Evolutionary conservation across 2,329 filamentous ascomycete genomes (phyloP), one percentile per base, ranked within the genome.

Genomic region (Diaporthe capsici): DNA sequence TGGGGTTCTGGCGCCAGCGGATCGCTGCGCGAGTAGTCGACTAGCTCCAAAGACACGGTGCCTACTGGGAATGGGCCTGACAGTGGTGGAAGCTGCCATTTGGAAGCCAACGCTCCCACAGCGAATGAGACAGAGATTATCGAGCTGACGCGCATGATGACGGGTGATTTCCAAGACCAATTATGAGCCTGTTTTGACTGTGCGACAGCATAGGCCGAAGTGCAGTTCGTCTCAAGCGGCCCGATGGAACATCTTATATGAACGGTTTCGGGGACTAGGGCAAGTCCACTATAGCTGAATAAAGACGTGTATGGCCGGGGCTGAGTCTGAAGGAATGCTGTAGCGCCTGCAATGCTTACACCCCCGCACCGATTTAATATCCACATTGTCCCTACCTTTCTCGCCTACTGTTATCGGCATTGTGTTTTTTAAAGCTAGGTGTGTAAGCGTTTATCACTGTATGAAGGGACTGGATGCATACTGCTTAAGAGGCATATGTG

Each of bases 281-380:
- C 63, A 12, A 12, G 1, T 7, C 12, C 31, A n/a, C 9, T 39
- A 37, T 28, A 1, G 34, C 34, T 34, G 34, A 34, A 9, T 34
- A 34, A 34, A 34, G 34, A 34, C 20, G 13, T 22, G 44, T 25
- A 51, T 22, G 20, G 20, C 25, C 7, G 31, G 20, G 63, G 63
- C 63, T 68, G 44, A 68, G 63, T 28, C 63, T 51, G 37, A 68
- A 51, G 63, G 63, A 68, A 51, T 51, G 31, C 22, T 37, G 22
- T 25, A 17, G 37, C 6, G 13, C 22, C 58, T 25, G 37, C 58
- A 42, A 61, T 10, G 58, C 58, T 42, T 60, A 25, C 53, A 57
- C 25, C 25, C 28, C 28, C 34, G 4, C 57, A 22, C 9, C 34
- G 20, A 9, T 25, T 12, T 4, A 55, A 28, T 55, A 22, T 42